These are phyloP conservation scores for Cytospora chrysosperma DNA, from an alignment of 2,329 filamentous ascomycete species.

Conservation along the genomic window DNA sequence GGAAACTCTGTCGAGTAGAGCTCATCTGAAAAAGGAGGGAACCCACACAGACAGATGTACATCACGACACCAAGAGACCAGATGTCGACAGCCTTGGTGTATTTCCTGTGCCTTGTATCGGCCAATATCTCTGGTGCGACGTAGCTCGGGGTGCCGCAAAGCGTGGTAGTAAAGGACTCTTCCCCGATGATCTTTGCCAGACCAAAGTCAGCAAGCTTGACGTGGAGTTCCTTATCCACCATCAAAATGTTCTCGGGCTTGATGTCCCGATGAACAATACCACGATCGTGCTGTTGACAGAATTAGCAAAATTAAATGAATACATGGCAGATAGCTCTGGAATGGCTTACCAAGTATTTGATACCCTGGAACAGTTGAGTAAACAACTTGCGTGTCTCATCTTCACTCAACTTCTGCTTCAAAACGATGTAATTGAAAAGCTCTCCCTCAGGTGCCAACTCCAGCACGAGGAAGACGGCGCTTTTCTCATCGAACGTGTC, in stretches of 20 bases:
- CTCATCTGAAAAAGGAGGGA: constrained; percentile 96
- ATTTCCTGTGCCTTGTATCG: constrained; percentile 76
- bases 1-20: constrained; percentile 79
- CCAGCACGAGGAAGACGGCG: constrained; percentile 86
- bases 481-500: constrained; percentile 92
- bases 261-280: constrained; percentile 96
- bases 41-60: constrained; percentile 95
- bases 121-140: constrained; percentile 94
- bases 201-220: constrained; percentile 95
- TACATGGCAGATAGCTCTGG: background rate
- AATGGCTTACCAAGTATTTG: constrained; percentile 78
- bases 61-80: constrained; percentile 98
- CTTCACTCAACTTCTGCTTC: constrained; percentile 83
- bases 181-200: constrained; percentile 98
- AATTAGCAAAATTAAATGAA: constrained; percentile 35
- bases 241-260: constrained; percentile 96
- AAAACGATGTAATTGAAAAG: constrained; percentile 93
- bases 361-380: constrained; percentile 88
- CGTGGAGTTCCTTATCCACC: constrained; percentile 76
- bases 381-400: constrained; percentile 83
- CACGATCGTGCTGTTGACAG: constrained; percentile 76
- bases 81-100: constrained; percentile 91
- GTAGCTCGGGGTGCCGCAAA: constrained; percentile 96
- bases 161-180: constrained; percentile 93
- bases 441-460: constrained; percentile 89